Evolutionary conservation across 129 eudicot species (phyloP).

Genomic region (Arctium minus): DNA sequence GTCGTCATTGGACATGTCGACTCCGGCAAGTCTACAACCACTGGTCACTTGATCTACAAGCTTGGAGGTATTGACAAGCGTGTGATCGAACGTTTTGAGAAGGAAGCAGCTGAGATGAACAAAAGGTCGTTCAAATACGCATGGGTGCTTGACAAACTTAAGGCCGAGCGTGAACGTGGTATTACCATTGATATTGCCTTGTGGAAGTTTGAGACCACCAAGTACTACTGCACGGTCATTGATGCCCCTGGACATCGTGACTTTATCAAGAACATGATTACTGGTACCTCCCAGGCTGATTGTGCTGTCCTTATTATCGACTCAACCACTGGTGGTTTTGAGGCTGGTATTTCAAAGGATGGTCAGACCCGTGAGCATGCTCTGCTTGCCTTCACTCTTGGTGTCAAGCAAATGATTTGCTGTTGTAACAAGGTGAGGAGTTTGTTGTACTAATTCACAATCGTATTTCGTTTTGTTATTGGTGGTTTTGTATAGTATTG

Average conservation of each 20-base stretch:
- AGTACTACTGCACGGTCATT: slow-evolving; percentile 61
- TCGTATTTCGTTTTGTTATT: background rate
- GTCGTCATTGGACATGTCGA: slow-evolving; percentile 66
- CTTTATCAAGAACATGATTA: slow-evolving; percentile 62
- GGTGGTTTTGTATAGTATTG: background rate
- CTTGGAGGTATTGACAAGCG: slow-evolving; percentile 64
- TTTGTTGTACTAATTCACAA: background rate
- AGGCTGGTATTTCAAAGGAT: slow-evolving; percentile 56
- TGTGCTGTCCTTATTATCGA: slow-evolving; percentile 57
- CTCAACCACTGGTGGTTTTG: slow-evolving; percentile 64
- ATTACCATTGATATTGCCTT: slow-evolving; percentile 57
- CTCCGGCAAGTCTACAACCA: slow-evolving; percentile 62
- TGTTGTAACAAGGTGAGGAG: slow-evolving; percentile 42
- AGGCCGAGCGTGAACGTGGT: slow-evolving; percentile 72
- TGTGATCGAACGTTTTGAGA: slow-evolving; percentile 54
- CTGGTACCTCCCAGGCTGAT: slow-evolving; percentile 63
- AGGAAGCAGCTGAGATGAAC: slow-evolving; percentile 70
- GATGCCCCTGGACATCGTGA: slow-evolving; percentile 65
- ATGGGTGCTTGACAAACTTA: slow-evolving; percentile 63
- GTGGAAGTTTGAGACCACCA: slow-evolving; percentile 66
- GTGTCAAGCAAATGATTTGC: slow-evolving; percentile 61
- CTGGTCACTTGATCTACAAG: slow-evolving; percentile 63
- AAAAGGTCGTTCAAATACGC: slow-evolving; percentile 61
- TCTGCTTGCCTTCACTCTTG: slow-evolving; percentile 60
- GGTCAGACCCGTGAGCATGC: slow-evolving; percentile 67